Conservation (phyloP, 306 rosid genomes). For the Dalbergia cochinchinensis region DNA sequence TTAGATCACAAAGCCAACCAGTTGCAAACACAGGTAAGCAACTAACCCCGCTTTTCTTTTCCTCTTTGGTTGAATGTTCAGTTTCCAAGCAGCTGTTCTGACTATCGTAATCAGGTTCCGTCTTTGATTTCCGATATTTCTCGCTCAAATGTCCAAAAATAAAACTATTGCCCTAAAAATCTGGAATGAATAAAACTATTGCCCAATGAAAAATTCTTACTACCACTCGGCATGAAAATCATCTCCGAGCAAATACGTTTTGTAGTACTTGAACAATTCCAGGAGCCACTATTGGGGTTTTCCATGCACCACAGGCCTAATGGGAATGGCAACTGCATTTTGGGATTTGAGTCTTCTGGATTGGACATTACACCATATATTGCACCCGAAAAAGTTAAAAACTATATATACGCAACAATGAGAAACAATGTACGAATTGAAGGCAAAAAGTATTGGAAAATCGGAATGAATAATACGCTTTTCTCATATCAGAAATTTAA, state of each 20-base stretch:
- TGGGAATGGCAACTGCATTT: background rate
- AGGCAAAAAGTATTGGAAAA: background rate
- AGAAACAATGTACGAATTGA: conserved; percentile 13
- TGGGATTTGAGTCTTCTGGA: background rate
- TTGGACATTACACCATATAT: background rate
- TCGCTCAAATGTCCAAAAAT: too few species aligned
- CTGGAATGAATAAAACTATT: too few species aligned
- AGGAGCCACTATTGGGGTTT: background rate
- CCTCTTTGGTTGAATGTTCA: too few species aligned
- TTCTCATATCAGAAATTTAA: background rate
- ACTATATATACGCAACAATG: background rate
- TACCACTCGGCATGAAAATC: too few species aligned
- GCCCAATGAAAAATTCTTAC: too few species aligned
- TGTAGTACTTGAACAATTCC: background rate
- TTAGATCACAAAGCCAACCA: too few species aligned
- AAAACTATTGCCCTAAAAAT: too few species aligned
- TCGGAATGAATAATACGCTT: conserved; percentile 12
- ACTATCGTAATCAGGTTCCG: too few species aligned
- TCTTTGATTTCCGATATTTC: too few species aligned
- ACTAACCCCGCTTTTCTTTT: too few species aligned
- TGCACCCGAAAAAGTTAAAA: background rate
- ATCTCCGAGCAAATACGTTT: background rate
- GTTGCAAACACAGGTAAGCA: too few species aligned
- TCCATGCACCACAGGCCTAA: background rate
- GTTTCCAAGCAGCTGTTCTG: background rate